Base-by-base conservation (phyloP, 805 yeast genomes). In the Zygoascus biomembranicola region DNA sequence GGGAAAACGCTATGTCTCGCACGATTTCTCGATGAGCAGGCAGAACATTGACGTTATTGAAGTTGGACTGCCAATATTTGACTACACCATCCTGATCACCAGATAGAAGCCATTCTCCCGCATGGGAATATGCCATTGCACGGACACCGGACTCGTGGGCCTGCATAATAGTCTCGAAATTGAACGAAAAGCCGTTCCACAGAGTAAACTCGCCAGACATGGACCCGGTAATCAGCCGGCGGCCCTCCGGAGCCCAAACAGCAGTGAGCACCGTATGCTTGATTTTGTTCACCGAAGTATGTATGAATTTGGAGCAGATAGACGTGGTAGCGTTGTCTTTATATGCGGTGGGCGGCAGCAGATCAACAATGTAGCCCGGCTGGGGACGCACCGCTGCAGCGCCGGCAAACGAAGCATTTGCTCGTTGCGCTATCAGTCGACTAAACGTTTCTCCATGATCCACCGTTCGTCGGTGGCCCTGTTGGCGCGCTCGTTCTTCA, bases 41-140 rank as follows among this genome's bases (percentile, higher is more conserved):
- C 35, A 82, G 67, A 51, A 79, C 63, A 53, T 78, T 64, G 47
- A 95, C 97, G 73, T 94, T 92, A 71, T 94, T 94, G 74, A 94
- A 88, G 69, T 94, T 94, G 5, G 97, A 95, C 70, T 90, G 98
- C 99, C 99, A 94, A 64, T 86, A 92, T 72, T 94, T 94, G 63
- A 94, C 79, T 5, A 77, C 75, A 26, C 99, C 99, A 54, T 85
- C 90, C 62, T 90, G 92, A 70, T 94, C 98, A 39, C 96, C 97
- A 64, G 95, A 84, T 23, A 94, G 73, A 56, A 94, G 77, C 98
- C 98, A 94, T 58, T 90, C 97, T 57, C 89, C 97, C 56, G 85
- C 84, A 67, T 89, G 95, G 5, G 94, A 83, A 70, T 92, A 94
- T 59, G 80, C 77, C 64, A 89, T 72, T 1, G 92, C 76, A 35